Evolutionary conservation across 805 yeast species (phyloP).

Genomic region (Candida parachauliodes): DNA sequence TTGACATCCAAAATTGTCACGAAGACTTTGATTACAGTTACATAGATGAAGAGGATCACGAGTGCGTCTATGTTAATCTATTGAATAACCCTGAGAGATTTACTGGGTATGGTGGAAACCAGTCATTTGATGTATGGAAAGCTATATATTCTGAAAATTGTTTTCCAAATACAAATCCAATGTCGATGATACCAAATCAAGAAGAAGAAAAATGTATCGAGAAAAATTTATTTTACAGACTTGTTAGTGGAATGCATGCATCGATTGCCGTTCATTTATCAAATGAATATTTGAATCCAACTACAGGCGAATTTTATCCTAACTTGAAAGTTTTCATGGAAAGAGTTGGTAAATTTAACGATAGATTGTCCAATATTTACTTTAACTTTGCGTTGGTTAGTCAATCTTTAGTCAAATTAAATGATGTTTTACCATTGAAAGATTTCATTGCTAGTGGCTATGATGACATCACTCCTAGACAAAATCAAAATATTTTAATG

Average conservation of each 20-base stretch:
- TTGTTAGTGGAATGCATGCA: constrained; percentile 92
- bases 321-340: constrained; percentile 77
- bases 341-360: constrained; percentile 87
- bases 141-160: constrained; percentile 92
- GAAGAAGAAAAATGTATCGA: constrained; percentile 63
- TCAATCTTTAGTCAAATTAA: constrained; percentile 68
- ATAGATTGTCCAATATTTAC: constrained; percentile 82
- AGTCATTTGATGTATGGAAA: constrained; percentile 88
- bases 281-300: constrained; percentile 65
- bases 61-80: constrained; percentile 81
- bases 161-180: constrained; percentile 52
- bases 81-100: constrained; percentile 90
- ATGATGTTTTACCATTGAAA: constrained; percentile 25
- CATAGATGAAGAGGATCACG: constrained; percentile 56
- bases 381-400: constrained; percentile 88
- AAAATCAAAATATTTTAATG: constrained; percentile 19
- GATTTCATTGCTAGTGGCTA: constrained; percentile 24
- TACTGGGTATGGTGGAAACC: constrained; percentile 94
- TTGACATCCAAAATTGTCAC: constrained; percentile 18
- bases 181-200: constrained; percentile 27
- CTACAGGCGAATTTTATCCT: constrained; percentile 80
- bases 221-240: constrained; percentile 80
- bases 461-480: constrained; percentile 15
- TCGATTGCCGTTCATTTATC: constrained; percentile 91
- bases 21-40: constrained; percentile 67